phyloP scores from a whole-genome alignment of 257 asterid species.

The Vinca minor region DNA sequence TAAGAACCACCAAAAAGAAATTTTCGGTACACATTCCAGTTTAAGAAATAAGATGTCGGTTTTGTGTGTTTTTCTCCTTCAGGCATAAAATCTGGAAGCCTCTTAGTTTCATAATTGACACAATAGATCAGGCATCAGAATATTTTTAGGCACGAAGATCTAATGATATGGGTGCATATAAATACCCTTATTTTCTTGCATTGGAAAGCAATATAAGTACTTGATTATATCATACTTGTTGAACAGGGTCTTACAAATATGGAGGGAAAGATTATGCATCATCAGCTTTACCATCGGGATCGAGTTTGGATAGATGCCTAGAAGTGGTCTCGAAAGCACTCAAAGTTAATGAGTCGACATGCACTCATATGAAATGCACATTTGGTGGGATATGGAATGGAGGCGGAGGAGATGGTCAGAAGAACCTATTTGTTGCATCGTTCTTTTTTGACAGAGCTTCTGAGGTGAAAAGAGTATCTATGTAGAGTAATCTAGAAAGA shows the following conservation, averaged over 20 bases:
- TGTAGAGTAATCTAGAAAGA: neutral
- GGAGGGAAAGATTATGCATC: constrained; percentile 54
- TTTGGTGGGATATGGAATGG: constrained; percentile 99
- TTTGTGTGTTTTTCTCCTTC: neutral
- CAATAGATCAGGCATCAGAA: neutral
- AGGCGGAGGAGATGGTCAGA: constrained; percentile 96
- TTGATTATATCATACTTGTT: constrained; percentile 1
- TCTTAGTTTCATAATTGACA: neutral
- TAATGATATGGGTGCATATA: neutral
- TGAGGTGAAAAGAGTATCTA: constrained; percentile 48
- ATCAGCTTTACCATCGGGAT: constrained; percentile 57
- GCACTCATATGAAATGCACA: constrained; percentile 94
- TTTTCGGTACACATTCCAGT: neutral
- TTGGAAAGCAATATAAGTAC: no score
- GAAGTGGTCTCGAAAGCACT: constrained; percentile 65
- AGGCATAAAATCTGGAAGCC: neutral
- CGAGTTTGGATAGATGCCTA: constrained; percentile 65
- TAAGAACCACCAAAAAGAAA: neutral
- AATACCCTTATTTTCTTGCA: neutral
- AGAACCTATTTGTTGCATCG: constrained; percentile 87
- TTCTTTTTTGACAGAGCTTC: constrained; percentile 95
- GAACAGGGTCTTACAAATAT: constrained; percentile 68
- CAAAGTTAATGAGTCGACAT: constrained; percentile 65
- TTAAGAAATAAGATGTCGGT: neutral
- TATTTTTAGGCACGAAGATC: neutral